Base-by-base conservation (phyloP, 2,329 filamentous ascomycete species). In the Cladosporium austrohemisphaericum region DNA sequence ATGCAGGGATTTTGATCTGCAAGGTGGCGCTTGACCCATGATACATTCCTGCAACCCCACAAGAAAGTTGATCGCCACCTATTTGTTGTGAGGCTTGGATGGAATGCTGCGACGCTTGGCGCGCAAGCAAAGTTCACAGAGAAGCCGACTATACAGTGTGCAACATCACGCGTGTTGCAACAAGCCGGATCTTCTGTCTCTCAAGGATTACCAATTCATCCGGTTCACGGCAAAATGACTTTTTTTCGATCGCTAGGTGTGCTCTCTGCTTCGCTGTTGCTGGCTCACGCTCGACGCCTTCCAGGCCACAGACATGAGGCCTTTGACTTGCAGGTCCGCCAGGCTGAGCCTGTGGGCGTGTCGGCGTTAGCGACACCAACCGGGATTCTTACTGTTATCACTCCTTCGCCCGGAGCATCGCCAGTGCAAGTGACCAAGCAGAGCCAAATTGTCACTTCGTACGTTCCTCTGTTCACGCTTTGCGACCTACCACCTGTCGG, bases 381-480 rank as follows among this genome's bases (percentile, higher is more conserved):
- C n/a, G 37, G 54, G 9, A 59, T 69, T 16, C 57, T 68, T 47
- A 68, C 66, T 26, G 60, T 68, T 32, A 59, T 73, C 19, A 71
- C 65, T 28, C 70, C 71, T 3, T 73, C 70, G 9, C 70, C 70
- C 2, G 66, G 66, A 43, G 71, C 70, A n/a, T 57, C 62, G 13
- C 65, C 68, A 0, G 57, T 73, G 2, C 60, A 70, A 11, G 60
- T 73, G 8, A 73, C 69, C 1, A 51, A 61, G 22, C 67, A 72
- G 52, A 72, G 70, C 55, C 71, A 74, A 53, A 59, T 72, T 8
- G 62, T 72, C 19, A 69, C 68, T 7, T 70, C 70, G 0, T 73
- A 66, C 52, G 59, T 71, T 7, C 70, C 71, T 0, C 59, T 69
- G 49, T 68, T 65, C 53, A 73, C 71, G 3, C 67, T 70, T 33